Conservation (phyloP, 768 basidiomycete genomes). For the Dacryopinax spathularia region DNA sequence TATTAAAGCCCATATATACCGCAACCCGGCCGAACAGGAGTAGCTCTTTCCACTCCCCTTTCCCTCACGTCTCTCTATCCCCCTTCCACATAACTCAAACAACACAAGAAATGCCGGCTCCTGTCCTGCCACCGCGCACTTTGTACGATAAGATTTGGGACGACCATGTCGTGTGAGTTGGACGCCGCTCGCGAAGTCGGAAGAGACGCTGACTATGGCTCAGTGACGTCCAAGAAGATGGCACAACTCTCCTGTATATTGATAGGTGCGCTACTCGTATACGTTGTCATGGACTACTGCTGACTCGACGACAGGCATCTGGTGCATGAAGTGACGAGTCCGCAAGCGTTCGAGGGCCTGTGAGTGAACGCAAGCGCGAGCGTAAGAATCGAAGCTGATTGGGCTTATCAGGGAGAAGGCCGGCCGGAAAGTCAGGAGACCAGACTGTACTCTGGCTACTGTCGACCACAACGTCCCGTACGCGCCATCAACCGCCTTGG, state of each 20-base stretch:
- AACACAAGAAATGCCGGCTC: slow-evolving; percentile 37
- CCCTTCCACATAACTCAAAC: neutral
- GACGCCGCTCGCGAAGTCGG: neutral
- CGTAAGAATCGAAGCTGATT: slow-evolving; percentile 6
- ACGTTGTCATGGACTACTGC: neutral
- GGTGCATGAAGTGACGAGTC: slow-evolving; percentile 88
- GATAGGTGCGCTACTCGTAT: slow-evolving; percentile 41
- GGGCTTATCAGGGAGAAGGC: slow-evolving; percentile 45
- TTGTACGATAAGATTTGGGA: slow-evolving; percentile 98
- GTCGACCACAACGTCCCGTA: slow-evolving; percentile 82
- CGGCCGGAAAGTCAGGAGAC: slow-evolving; percentile 59
- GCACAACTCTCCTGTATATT: slow-evolving; percentile 69
- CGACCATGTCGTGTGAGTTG: slow-evolving; percentile 76
- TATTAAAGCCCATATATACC: neutral
- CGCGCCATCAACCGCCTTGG: slow-evolving; percentile 20
- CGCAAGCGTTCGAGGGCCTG: slow-evolving; percentile 84
- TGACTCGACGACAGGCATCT: slow-evolving; percentile 30
- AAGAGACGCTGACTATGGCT: slow-evolving; percentile 4
- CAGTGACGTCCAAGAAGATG: slow-evolving; percentile 60
- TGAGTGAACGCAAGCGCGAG: slow-evolving; percentile 24
- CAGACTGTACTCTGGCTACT: slow-evolving; percentile 80
- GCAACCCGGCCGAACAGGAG: neutral
- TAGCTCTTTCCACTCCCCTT: neutral
- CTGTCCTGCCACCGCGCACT: slow-evolving; percentile 57
- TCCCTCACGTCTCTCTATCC: neutral